These are phyloP conservation scores for Kurtzmaniella fragi DNA, from an alignment of 805 yeast genomes.

Conservation along the genomic window DNA sequence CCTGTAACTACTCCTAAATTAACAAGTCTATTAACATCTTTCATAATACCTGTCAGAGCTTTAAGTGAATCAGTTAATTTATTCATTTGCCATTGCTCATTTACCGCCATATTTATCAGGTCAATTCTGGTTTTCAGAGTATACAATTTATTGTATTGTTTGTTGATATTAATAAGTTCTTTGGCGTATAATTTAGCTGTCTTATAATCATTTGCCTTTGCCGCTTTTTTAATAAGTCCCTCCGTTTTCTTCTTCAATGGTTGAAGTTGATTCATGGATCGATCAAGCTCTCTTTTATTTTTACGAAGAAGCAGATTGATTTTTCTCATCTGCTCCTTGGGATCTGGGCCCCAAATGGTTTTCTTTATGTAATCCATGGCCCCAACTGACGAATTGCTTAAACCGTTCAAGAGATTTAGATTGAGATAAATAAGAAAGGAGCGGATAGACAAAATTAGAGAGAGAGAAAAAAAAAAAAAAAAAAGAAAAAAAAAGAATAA, in stretches of 20 bases:
- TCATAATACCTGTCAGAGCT: constrained; percentile 76
- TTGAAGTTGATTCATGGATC: constrained; percentile 60
- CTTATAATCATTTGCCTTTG: constrained; percentile 69
- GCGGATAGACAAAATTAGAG: too few relatives aligned
- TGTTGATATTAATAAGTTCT: constrained; percentile 69
- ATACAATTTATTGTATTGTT: constrained; percentile 69
- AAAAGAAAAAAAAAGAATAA: too few relatives aligned
- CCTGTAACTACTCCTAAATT: constrained; percentile 72
- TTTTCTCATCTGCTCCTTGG: constrained; percentile 78
- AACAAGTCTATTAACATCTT: constrained; percentile 77
- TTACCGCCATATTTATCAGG: constrained; percentile 81
- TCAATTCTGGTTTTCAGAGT: constrained; percentile 82
- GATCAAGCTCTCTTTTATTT: constrained; percentile 79
- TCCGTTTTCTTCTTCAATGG: constrained; percentile 72
- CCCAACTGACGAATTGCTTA: too few relatives aligned
- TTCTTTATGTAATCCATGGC: constrained; percentile 79
- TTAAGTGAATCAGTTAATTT: constrained; percentile 80
- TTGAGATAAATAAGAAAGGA: too few relatives aligned
- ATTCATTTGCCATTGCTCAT: constrained; percentile 84
- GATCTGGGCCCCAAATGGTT: constrained; percentile 95
- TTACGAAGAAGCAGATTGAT: constrained; percentile 77
- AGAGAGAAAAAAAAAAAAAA: too few relatives aligned
- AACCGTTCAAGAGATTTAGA: neutral
- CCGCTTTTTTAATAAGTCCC: constrained; percentile 65
- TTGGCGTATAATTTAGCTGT: constrained; percentile 76